Base-by-base conservation (phyloP, 768 basidiomycete species). In the Gymnopilus junonius region DNA sequence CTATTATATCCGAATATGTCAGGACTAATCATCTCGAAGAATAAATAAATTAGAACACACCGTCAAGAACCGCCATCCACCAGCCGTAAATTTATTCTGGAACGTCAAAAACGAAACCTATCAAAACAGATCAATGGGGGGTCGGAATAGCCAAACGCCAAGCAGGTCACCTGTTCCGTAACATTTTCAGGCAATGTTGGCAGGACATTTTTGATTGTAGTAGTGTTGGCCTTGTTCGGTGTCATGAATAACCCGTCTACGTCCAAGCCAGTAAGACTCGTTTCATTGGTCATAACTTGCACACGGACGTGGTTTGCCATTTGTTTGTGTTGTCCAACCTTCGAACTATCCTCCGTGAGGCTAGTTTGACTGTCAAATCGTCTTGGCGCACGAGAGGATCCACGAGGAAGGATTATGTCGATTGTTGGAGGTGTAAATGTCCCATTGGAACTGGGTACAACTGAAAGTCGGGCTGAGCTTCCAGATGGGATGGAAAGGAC, bases 51-150 rank as follows among this genome's bases (percentile, higher is more conserved):
- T 8, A 6, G 12, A 14, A 50, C 69, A 15, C 62, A 77, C 76
- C 20, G 81, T 82, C 58, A 82, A 65, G 69, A 82, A 82, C 46
- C 80, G 68, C 80, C 80, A 82, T 34, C 81, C 81, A 3, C 81
- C 81, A 8, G 80, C 81, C 4, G 77, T 73, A 57, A 79, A 79
- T 63, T 80, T 80, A 45, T 78, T 65, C 27, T 69, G 45, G 59
- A 77, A 82, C 1, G 79, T 73, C 57, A 82, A 67, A 66, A 82
- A 82, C 2, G 80, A 78, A 8, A 77, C 71, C 76, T 76, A 61
- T 8, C 17, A 31, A 25, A n/a, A 39, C 54, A 39, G 17, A n/a
- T 53, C 2, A 54, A 3, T 31, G 11, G 43, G 15, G 37, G 53
- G 23, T 12, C 11, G 20, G 40, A 50, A 21, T 6, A n/a, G 29